Evolutionary conservation across 2,329 filamentous ascomycete genomes (phyloP).

Genomic region (Emergomyces pasteurianus): DNA sequence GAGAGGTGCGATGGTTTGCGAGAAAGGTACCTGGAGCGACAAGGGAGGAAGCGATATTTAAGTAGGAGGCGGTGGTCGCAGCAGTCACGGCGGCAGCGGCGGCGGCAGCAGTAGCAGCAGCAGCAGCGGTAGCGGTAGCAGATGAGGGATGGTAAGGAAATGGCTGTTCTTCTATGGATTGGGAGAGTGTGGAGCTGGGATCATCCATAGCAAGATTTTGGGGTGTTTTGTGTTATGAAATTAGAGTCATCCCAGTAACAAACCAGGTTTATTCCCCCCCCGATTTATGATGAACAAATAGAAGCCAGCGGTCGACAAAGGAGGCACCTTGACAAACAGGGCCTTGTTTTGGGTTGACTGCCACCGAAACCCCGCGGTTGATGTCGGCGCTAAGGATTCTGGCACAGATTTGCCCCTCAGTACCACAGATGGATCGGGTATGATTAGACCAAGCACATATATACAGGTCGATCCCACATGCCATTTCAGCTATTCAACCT

Average conservation of each 20-base stretch:
- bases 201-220: neutral
- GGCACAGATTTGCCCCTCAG: neutral
- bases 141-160: neutral
- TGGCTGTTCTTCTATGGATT: neutral
- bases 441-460: too few species aligned
- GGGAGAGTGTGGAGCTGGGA: neutral
- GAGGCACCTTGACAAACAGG: neutral
- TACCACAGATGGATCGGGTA: neutral
- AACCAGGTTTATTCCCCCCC: neutral
- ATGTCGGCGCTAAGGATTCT: neutral
- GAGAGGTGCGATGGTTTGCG: conserved; percentile 14
- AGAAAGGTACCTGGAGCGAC: conserved; percentile 29
- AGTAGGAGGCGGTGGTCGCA: conserved; percentile 11
- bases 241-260: neutral
- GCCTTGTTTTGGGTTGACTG: neutral
- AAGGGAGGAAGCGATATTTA: conserved; percentile 22
- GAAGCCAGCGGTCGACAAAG: neutral
- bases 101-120: neutral
- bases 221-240: neutral
- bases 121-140: neutral
- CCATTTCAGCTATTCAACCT: neutral
- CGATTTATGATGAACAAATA: neutral
- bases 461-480: neutral
- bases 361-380: neutral
- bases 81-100: neutral